phyloP scores from a whole-genome alignment of 805 yeast species.

The Candida khao-thaluensis region DNA sequence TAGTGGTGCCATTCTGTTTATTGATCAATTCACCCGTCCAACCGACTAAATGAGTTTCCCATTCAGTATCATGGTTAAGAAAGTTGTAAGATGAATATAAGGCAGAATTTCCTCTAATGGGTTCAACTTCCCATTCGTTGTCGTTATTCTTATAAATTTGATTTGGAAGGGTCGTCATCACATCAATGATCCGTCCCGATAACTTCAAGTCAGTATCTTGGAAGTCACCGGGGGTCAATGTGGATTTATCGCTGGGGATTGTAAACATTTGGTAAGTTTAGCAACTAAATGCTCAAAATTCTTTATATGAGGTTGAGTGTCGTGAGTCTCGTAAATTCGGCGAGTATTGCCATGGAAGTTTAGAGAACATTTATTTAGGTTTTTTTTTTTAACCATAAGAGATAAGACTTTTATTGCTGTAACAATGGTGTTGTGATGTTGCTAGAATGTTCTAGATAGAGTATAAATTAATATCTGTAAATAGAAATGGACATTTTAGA shows the following conservation, averaged over 20 bases:
- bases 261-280: constrained; percentile 8
- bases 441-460: too few relatives aligned
- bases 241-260: constrained; percentile 21
- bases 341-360: not conserved
- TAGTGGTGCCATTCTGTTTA: constrained; percentile 21
- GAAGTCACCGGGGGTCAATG: constrained; percentile 30
- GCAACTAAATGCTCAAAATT: not conserved
- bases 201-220: constrained; percentile 24
- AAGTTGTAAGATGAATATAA: constrained; percentile 71
- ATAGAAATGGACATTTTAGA: too few relatives aligned
- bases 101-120: constrained; percentile 81
- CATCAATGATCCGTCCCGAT: constrained; percentile 68
- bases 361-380: too few relatives aligned
- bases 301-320: constrained; percentile 1
- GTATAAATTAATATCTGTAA: too few relatives aligned
- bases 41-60: constrained; percentile 87
- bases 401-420: too few relatives aligned
- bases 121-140: constrained; percentile 56
- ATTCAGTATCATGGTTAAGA: constrained; percentile 61
- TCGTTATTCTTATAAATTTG: constrained; percentile 43
- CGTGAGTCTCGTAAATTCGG: constrained; percentile 2
- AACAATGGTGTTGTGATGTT: too few relatives aligned
- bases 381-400: too few relatives aligned
- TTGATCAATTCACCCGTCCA: constrained; percentile 90
- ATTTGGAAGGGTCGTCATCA: constrained; percentile 66